Evolutionary conservation across 1,284 basidiomycete genomes (phyloP), one percentile per base, ranked within the genome.

Genomic region (Albatrellus sp.): DNA sequence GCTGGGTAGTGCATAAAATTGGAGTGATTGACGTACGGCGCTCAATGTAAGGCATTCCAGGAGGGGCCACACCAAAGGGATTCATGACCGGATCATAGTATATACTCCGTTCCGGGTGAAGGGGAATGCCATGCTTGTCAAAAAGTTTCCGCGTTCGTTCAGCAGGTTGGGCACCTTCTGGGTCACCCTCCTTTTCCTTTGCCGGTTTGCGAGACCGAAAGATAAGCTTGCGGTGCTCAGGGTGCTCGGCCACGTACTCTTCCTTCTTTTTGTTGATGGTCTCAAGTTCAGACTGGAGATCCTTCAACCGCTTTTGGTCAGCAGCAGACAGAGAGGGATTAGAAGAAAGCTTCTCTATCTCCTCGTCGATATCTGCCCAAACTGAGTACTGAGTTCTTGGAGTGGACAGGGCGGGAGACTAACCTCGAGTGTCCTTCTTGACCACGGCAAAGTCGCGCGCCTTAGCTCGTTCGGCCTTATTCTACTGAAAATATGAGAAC

Each of bases 11-110:
- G 24, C n/a, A 5, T 11, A 38, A 24, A 38, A 12, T 14, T n/a
- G 33, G n/a, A 29, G 5, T 39, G 34, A 30, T 36, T 39, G 35
- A 69, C 83, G 63, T 54, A 90, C 87, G 72, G 65, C 83, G 70
- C 58, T 97, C 90, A 41, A 77, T 65, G 60, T 97, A 97, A 8
- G 89, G 90, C 91, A 96, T 90, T 7, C 93, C 93, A 8, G 93
- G 93, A 16, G 93, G 93, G 16, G 93, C 80, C n/a, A 91, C 89
- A 20, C 93, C 93, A 58, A 75, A 93, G 6, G 91, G 90, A 59
- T 98, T 98, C 75, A 94, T 84, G 42, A 90, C 74, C 31, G 87
- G 75, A 55, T 98, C 89, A 62, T 91, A 97, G 61, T 97, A 97
- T 36, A 92, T 70, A 62, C 89, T 93, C 53, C 89, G 71, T 56